Evolutionary conservation across 2,329 filamentous ascomycete species (phyloP).

Genomic region (Sporothrix variecibatus): DNA sequence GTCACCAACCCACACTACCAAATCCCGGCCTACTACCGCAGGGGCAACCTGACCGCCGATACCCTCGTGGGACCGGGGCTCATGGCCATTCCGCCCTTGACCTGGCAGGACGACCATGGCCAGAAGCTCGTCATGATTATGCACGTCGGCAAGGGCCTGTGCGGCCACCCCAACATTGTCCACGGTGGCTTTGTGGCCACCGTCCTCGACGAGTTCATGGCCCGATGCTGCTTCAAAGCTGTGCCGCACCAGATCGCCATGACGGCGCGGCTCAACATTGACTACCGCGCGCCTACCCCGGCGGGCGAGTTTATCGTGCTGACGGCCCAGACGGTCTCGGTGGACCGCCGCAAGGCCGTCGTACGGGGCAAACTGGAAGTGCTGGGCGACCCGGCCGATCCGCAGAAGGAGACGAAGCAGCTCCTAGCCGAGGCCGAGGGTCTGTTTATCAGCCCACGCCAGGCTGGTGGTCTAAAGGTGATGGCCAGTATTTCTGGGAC

Average conservation of each 20-base stretch:
- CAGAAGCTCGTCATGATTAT: slow-evolving; percentile 70
- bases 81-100: slow-evolving; percentile 78
- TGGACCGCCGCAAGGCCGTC: slow-evolving; percentile 93
- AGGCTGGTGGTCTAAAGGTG: background rate
- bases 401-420: slow-evolving; percentile 58
- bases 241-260: slow-evolving; percentile 83
- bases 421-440: slow-evolving; percentile 81
- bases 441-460: slow-evolving; percentile 76
- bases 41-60: slow-evolving; percentile 78
- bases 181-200: slow-evolving; percentile 93
- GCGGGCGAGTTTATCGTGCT: slow-evolving; percentile 78
- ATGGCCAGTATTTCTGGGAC: background rate
- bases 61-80: slow-evolving; percentile 73
- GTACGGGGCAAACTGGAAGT: slow-evolving; percentile 86
- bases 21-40: slow-evolving; percentile 69
- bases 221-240: slow-evolving; percentile 82
- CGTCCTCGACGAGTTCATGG: slow-evolving; percentile 86
- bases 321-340: slow-evolving; percentile 75
- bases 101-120: slow-evolving; percentile 71
- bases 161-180: slow-evolving; percentile 86
- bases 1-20: slow-evolving; percentile 84
- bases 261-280: slow-evolving; percentile 80
- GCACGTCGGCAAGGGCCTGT: slow-evolving; percentile 77
- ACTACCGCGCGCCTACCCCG: slow-evolving; percentile 79
- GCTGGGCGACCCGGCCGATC: slow-evolving; percentile 53